These are phyloP conservation scores for Aspergillus ochraceoroseus DNA, from an alignment of 2,329 filamentous ascomycete genomes.

Conservation along the genomic window DNA sequence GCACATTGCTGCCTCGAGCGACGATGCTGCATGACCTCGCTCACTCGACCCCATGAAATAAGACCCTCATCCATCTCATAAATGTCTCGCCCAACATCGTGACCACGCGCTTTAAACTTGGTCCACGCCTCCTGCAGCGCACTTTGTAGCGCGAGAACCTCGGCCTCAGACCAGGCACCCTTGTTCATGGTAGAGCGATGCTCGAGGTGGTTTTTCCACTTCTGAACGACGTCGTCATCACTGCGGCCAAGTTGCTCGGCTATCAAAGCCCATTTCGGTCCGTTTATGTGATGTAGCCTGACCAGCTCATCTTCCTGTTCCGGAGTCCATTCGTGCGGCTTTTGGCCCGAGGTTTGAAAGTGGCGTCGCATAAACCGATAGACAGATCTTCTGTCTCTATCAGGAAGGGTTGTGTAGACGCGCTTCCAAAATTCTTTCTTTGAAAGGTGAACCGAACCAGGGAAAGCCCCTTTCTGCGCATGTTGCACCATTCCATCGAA, in stretches of 20 bases:
- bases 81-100: constrained; percentile 32
- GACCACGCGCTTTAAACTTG: constrained; percentile 15
- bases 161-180: constrained; percentile 38
- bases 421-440: constrained; percentile 37
- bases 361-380: constrained; percentile 43
- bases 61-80: constrained; percentile 35
- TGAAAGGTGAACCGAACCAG: constrained; percentile 20
- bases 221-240: constrained; percentile 41
- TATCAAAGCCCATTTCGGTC: constrained; percentile 38
- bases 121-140: constrained; percentile 27
- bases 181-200: constrained; percentile 33
- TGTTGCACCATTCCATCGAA: constrained; percentile 38
- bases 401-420: constrained; percentile 35
- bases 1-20: constrained; percentile 40
- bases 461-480: constrained; percentile 25
- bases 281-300: constrained; percentile 28
- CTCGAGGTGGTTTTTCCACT: constrained; percentile 43
- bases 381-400: constrained; percentile 37
- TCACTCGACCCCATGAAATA: constrained; percentile 33
- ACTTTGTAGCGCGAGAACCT: constrained; percentile 28
- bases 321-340: constrained; percentile 37
- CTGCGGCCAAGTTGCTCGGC: constrained; percentile 37
- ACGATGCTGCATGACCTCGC: constrained; percentile 26
- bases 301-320: constrained; percentile 43
- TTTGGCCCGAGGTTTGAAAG: constrained; percentile 38